These are phyloP conservation scores for Annulohypoxylon stygium DNA, from an alignment of 495 filamentous ascomycete genomes.

Conservation along the genomic window DNA sequence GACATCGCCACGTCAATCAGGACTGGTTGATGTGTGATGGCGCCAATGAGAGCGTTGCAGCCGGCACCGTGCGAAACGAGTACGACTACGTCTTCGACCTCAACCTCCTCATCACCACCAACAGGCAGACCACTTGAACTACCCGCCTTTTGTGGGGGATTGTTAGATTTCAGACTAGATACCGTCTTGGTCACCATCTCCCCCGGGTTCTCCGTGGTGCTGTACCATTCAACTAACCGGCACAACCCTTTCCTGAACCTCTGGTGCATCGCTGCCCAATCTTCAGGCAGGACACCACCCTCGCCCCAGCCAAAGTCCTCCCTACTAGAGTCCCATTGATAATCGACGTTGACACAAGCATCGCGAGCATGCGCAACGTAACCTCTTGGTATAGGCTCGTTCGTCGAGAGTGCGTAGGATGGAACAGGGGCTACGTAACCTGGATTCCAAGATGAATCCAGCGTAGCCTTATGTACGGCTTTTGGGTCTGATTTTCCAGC, in stretches of 20 bases:
- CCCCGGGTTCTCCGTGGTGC: constrained; percentile 63
- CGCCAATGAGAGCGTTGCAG: constrained; percentile 94
- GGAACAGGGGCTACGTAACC: constrained; percentile 82
- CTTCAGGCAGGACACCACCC: constrained; percentile 89
- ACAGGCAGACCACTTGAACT: constrained; percentile 7
- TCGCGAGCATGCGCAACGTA: constrained; percentile 94
- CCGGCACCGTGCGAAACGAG: constrained; percentile 97
- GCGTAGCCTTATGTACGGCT: constrained; percentile 20
- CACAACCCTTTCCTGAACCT: constrained; percentile 83
- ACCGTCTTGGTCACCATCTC: constrained; percentile 56
- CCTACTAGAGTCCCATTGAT: constrained; percentile 94
- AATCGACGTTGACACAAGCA: constrained; percentile 86
- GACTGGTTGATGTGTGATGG: constrained; percentile 87
- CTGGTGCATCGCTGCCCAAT: constrained; percentile 95
- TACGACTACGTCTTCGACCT: constrained; percentile 83
- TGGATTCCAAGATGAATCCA: constrained; percentile 22
- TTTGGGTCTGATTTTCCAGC: constrained; percentile 32
- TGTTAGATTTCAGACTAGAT: constrained; percentile 33
- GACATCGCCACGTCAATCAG: constrained; percentile 90
- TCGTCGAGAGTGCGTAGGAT: constrained; percentile 82
- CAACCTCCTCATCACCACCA: constrained; percentile 64
- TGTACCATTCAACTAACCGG: constrained; percentile 85
- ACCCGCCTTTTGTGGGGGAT: constrained; percentile 48
- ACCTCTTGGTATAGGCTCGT: constrained; percentile 84
- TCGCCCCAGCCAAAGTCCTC: constrained; percentile 81